Evolutionary conservation across 257 asterid genomes (phyloP), one percentile per base, ranked within the genome.

Genomic region (Echites panduratus): DNA sequence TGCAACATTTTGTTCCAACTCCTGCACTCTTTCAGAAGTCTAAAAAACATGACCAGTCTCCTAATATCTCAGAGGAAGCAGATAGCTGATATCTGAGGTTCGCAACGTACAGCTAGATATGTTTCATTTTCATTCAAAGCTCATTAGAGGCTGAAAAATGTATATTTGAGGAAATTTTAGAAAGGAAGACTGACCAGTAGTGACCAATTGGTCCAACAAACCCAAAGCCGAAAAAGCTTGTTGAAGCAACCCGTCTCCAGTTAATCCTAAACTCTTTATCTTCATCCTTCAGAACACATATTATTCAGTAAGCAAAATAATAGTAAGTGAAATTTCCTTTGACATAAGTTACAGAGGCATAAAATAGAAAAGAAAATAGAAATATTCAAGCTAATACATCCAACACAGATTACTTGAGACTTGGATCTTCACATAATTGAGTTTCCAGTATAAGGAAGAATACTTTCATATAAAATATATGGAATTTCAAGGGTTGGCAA

Each of bases 131-230:
- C 5, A 50, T 50, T 4, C 7, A 16, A 50, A 52, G 57, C 24
- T 4, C 48, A 19, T 0, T 17, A 4, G 24, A 52, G n/a, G 57
- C 57, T 17, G 57, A 17, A 52, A 20, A 52, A 52, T 52, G 57
- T 19, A 52, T 52, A 52, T 52, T 16, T 27, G 32, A 13, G 24
- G 11, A 49, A 9, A 71, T 54, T 22, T 29, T n/a, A 32, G 57
- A 57, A 52, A 68, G 73, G 81, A 82, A 78, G 13, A 79, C 89
- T 82, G 41, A 91, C 97, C 97, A 91, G 88, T 80, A 91, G 81
- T 91, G 97, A 76, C 97, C 97, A 81, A 91, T 83, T 4, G 97
- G 97, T 66, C 97, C 97, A 79, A 91, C 92, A 86, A 91, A 91
- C 72, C 88, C 96, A 72, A 89, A 88, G 62, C 97, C 97, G 81